phyloP scores from a whole-genome alignment of 2,329 filamentous ascomycete genomes.

The Ophiobolus disseminans region DNA sequence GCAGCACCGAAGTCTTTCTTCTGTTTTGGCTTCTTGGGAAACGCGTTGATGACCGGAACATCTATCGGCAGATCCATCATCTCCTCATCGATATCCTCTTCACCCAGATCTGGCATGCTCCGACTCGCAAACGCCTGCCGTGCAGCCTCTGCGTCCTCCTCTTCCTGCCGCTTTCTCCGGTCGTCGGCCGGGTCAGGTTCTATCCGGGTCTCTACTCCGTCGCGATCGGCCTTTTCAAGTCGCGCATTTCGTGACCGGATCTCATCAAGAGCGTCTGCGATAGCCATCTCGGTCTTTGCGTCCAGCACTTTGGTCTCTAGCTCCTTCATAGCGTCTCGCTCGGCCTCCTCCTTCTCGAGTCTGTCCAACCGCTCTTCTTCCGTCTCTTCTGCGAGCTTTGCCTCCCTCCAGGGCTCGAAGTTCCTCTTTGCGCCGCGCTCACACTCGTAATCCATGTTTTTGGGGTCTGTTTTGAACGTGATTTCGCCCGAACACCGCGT shows the following conservation, averaged over 20 bases:
- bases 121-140: slow-evolving; percentile 71
- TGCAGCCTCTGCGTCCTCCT: slow-evolving; percentile 84
- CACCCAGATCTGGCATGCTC: slow-evolving; percentile 55
- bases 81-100: slow-evolving; percentile 58
- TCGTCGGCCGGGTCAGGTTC: slow-evolving; percentile 60
- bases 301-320: slow-evolving; percentile 92
- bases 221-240: slow-evolving; percentile 75
- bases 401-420: slow-evolving; percentile 86
- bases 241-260: slow-evolving; percentile 91
- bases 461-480: slow-evolving; percentile 92
- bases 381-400: slow-evolving; percentile 74
- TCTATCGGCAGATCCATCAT: slow-evolving; percentile 45
- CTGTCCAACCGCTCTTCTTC: slow-evolving; percentile 87
- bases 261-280: slow-evolving; percentile 94
- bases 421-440: slow-evolving; percentile 88
- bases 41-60: slow-evolving; percentile 58
- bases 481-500: slow-evolving; percentile 87
- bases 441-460: slow-evolving; percentile 87
- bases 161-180: slow-evolving; percentile 71
- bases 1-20: slow-evolving; percentile 81
- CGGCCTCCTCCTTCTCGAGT: slow-evolving; percentile 78
- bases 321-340: slow-evolving; percentile 92
- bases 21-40: slow-evolving; percentile 81
- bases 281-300: slow-evolving; percentile 93
- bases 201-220: slow-evolving; percentile 64